phyloP scores from a whole-genome alignment of 495 filamentous ascomycete species.

The Xylaria castorea region DNA sequence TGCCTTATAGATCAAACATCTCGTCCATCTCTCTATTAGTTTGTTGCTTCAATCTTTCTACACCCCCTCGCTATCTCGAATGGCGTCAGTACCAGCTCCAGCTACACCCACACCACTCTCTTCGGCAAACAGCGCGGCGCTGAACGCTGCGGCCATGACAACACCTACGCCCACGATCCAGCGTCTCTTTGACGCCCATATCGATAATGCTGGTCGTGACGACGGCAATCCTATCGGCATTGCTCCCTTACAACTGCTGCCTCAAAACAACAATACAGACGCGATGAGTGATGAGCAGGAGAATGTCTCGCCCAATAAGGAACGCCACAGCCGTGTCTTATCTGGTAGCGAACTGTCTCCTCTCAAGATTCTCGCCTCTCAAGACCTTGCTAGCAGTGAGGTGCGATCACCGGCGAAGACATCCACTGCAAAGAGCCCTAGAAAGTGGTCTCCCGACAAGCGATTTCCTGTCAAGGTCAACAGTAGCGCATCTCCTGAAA shows the following conservation, averaged over 20 bases:
- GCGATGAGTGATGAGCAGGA: conserved; percentile 40
- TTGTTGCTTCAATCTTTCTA: conserved; percentile 9
- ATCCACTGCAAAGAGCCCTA: conserved; percentile 46
- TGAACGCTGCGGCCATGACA: conserved; percentile 14
- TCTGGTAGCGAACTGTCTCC: conserved; percentile 57
- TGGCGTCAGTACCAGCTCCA: conserved; percentile 19
- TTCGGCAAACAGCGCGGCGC: neutral
- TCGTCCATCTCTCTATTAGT: neutral
- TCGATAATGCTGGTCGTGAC: neutral
- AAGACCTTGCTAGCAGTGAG: conserved; percentile 36
- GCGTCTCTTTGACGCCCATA: conserved; percentile 2
- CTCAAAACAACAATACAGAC: conserved; percentile 40
- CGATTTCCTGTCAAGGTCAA: conserved; percentile 61
- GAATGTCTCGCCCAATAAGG: conserved; percentile 45
- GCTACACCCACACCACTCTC: conserved; percentile 19
- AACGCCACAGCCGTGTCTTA: conserved; percentile 53
- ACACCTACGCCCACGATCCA: conserved; percentile 19
- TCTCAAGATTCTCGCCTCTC: conserved; percentile 51
- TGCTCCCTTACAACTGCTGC: conserved; percentile 23
- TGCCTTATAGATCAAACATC: neutral
- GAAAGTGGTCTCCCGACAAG: conserved; percentile 59
- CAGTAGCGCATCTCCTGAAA: conserved; percentile 36
- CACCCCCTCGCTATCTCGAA: neutral
- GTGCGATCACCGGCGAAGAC: conserved; percentile 33
- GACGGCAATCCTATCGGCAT: neutral